Base-by-base conservation (phyloP, 2,329 filamentous ascomycete species). In the Graphilbum ipis-grandicollis region DNA sequence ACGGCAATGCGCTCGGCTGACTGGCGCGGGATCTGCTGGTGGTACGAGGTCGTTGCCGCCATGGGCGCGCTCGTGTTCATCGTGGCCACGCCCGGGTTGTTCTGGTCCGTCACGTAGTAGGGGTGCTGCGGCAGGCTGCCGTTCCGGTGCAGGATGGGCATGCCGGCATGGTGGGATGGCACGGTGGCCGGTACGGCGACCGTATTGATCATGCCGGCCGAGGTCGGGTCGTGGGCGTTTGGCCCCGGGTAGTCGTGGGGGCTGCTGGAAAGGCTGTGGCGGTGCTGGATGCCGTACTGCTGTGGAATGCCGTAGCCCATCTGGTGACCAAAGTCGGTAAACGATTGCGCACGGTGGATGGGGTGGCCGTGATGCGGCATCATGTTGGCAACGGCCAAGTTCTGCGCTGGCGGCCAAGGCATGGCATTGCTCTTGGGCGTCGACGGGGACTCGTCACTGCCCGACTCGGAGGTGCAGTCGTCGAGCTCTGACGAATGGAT, bases 41-140 rank as follows among this genome's bases (percentile, higher is more conserved):
- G 55, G 31, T 43, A 40, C 5, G 37, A 18, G 14, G 30, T 28
- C 1, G 36, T 29, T 7, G 59, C 52, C n/a, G 61, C 56, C 34
- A 70, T 54, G 7, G 58, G 40, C 1, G 41, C 26, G 10, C 40
- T 40, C 10, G 68, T 62, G 52, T 67, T 71, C 63, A 75, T 67
- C 12, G 69, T 75, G 23, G 69, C 71, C 6, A 77, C 65, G 12
- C 65, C 68, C 9, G 71, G 70, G 46, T 75, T 75, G 49, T 61
- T 65, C 44, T 73, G 68, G 39, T 77, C 71, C 1, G 72, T 65
- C 22, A 75, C 61, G 46, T 73, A 78, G 49, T 64, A 71, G 6
- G 54, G 51, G 37, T 62, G 60, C 34, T 58, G 52, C 3, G 62
- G 57, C 47, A 68, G 55, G 48, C 58, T 63, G 5, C 60, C 47